A percentile compares a stretch with the other conserved stretches of the same genome.
Conservation (phyloP, 176 grass and related monocot genomes). For the Lolium multiflorum region DNA sequence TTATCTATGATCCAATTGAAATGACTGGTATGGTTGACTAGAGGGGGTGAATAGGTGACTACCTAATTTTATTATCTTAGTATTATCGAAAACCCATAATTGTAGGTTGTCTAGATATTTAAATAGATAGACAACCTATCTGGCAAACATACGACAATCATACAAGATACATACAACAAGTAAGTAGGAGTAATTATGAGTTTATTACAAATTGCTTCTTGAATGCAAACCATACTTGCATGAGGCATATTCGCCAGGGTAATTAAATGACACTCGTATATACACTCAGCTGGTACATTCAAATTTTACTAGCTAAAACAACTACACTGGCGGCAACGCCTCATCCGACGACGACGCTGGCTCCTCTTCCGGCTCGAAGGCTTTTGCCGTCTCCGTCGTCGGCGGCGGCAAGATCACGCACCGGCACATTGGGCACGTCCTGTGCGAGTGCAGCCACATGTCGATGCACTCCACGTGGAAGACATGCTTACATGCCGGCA, state of each 20-base stretch:
- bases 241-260: background rate
- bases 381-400: background rate
- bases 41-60: too few species aligned
- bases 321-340: conserved; percentile 40
- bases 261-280: background rate
- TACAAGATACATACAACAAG: too few species aligned
- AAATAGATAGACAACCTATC: too few species aligned
- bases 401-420: conserved; percentile 6
- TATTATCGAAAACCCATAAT: too few species aligned
- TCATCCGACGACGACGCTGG: background rate
- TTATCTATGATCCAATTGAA: too few species aligned
- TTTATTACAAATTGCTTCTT: too few species aligned
- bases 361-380: background rate
- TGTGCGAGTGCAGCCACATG: conserved; percentile 55
- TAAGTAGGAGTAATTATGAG: too few species aligned
- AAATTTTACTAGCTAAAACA: background rate
- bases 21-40: too few species aligned
- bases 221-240: too few species aligned
- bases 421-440: conserved; percentile 60
- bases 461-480: conserved; percentile 62
- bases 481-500: conserved; percentile 43
- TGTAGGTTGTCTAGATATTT: too few species aligned
- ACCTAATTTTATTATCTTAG: too few species aligned
- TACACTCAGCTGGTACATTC: background rate
- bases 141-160: too few species aligned